phyloP scores from a whole-genome alignment of 371 early-diverging fungal species.

The Zopfochytrium polystomum region DNA sequence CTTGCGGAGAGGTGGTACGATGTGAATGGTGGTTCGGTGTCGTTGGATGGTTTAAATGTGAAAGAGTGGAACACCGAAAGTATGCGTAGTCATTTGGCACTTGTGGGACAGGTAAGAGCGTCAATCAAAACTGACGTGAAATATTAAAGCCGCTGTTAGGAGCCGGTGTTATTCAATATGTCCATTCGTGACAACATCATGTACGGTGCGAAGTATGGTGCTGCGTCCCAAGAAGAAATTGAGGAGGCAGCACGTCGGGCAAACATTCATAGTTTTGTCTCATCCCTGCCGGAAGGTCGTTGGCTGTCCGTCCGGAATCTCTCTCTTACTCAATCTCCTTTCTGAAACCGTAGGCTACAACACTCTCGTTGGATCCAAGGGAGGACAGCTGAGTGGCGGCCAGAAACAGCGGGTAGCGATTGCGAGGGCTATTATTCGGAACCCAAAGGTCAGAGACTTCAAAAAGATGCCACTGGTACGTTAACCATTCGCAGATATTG shows the following conservation, averaged over 20 bases:
- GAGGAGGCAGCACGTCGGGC: slow-evolving; percentile 59
- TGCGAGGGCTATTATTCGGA: slow-evolving; percentile 51
- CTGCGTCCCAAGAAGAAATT: slow-evolving; percentile 56
- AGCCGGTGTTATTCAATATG: slow-evolving; percentile 48
- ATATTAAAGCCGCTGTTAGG: neutral
- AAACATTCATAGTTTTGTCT: slow-evolving; percentile 63
- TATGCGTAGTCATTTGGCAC: slow-evolving; percentile 70
- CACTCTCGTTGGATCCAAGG: slow-evolving; percentile 53
- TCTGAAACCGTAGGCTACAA: too few species aligned
- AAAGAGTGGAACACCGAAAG: slow-evolving; percentile 59
- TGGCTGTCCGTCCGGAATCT: neutral
- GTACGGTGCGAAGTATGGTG: slow-evolving; percentile 39
- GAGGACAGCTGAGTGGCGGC: slow-evolving; percentile 47
- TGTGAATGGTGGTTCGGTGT: slow-evolving; percentile 59
- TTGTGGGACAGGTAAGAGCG: slow-evolving; percentile 71
- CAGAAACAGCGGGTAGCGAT: slow-evolving; percentile 54
- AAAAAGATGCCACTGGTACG: neutral
- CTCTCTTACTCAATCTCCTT: neutral
- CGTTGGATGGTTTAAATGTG: slow-evolving; percentile 65
- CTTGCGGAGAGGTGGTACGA: slow-evolving; percentile 67
- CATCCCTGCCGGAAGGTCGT: slow-evolving; percentile 30
- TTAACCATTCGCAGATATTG: slow-evolving; percentile 17
- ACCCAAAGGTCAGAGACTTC: slow-evolving; percentile 32
- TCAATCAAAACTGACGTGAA: neutral
- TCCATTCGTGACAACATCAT: slow-evolving; percentile 47